These are phyloP conservation scores for Talaromyces sp. DNA, from an alignment of 2,329 filamentous ascomycete species.

Conservation along the genomic window DNA sequence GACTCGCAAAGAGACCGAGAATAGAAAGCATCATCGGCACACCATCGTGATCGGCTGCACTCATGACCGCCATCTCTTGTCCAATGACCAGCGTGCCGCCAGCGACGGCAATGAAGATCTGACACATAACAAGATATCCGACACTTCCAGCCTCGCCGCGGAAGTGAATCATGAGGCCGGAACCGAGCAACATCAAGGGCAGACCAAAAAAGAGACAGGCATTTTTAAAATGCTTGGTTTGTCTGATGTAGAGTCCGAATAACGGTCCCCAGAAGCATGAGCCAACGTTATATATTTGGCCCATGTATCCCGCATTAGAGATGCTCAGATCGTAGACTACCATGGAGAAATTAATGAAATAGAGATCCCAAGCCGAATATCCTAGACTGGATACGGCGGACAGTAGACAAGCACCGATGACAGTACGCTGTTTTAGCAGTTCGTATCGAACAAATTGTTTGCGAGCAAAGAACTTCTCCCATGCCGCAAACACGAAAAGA, in stretches of 20 bases:
- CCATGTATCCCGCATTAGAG: conserved; percentile 50
- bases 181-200: conserved; percentile 55
- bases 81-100: conserved; percentile 58
- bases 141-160: conserved; percentile 52
- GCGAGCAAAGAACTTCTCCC: conserved; percentile 57
- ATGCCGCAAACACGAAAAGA: conserved; percentile 57
- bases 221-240: too few relatives aligned
- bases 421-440: conserved; percentile 52
- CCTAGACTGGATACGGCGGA: conserved; percentile 51
- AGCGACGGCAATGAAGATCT: conserved; percentile 57
- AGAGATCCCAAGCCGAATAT: conserved; percentile 58
- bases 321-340: conserved; percentile 53
- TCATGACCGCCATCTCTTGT: conserved; percentile 61
- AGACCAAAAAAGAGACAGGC: conserved; percentile 23
- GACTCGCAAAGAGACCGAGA: conserved; percentile 33
- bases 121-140: conserved; percentile 56
- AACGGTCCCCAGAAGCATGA: conserved; percentile 55
- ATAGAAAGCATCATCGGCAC: conserved; percentile 50
- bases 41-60: conserved; percentile 56
- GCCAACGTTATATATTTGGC: conserved; percentile 57
- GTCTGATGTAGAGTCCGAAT: conserved; percentile 34
- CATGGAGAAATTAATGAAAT: conserved; percentile 58
- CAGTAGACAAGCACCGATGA: conserved; percentile 56
- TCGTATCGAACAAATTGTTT: conserved; percentile 59
- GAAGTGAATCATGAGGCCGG: conserved; percentile 61